Base-by-base conservation (phyloP, 1,284 basidiomycete genomes). In the Ganoderma boninense region DNA sequence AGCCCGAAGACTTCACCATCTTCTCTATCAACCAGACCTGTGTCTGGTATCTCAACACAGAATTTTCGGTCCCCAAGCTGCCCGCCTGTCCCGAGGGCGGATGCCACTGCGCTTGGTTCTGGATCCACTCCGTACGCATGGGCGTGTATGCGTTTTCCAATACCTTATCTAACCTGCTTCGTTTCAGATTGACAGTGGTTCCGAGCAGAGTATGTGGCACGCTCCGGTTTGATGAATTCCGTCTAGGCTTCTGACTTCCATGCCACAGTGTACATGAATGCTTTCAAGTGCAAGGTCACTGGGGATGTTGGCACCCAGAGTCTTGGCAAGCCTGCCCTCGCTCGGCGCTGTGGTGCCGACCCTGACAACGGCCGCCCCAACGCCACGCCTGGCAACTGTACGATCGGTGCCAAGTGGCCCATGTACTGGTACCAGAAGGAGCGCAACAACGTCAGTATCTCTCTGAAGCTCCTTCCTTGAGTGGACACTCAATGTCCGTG, bases 1-100 rank as follows among this genome's bases (percentile, higher is more conserved):
- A 87, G 75, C 92, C 91, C 0, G 86, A 86, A 57, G 91, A 94
- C 80, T 90, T 94, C 72, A 84, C 86, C 5, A 81, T 95, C n/a
- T 93, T 94, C 81, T 90, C 87, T 70, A 85, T 92, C 40, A 93
- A 93, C 79, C 89, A 92, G 42, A 89, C 87, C 0, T 93, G 92
- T 72, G 91, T 92, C 0, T 94, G 90, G 90, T 82, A 82, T 57
- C 84, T 89, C 32, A 87, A 87, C 79, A 92, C 90, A 20, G 84
- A 87, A 64, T 95, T 93, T 76, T 75, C 85, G 65, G 85, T 94
- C 29, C 93, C 93, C 0, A 84, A 80, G 16, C 89, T 94, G 86
- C 93, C 93, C 0, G 82, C 87, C 23, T 94, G 93, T 77, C 90
- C 91, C 0, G 77, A 85, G 13, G 88, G 85, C 14, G 88, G 87